Evolutionary conservation across 2,329 filamentous ascomycete species (phyloP), one percentile per base, ranked within the genome.

Genomic region (Cladosporium velox): DNA sequence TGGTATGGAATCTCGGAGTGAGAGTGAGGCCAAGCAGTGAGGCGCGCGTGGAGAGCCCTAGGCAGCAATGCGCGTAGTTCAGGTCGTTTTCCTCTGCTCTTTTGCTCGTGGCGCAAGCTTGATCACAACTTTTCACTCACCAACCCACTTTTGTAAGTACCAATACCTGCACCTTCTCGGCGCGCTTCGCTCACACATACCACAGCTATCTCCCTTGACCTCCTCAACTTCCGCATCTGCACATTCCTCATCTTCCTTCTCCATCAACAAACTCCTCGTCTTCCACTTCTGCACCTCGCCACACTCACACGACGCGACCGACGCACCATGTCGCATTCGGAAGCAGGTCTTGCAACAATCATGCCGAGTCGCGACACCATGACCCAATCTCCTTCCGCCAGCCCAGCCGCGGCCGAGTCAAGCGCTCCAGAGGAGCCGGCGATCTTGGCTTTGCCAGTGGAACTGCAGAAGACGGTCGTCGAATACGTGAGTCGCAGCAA

Each of bases 401-500:
- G 18, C 49, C 5, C 49, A 52, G 24, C 21, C 15, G 24, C 49
- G 3, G 11, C 11, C 49, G 14, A 52, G 21, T 11, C 8, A 5
- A 14, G n/a, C 21, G 49, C 49, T 26, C 14, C 49, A 52, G 49
- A 52, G 24, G 21, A 52, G 57, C 21, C 35, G 4, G 6, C 32
- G 6, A n/a, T 55, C 30, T 18, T 63, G 8, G 47, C 18, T 0
- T n/a, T 63, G 26, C 60, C 60, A 14, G 21, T 18, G 7, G 60
- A 63, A 15, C 14, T 63, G 28, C 60, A 63, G 8, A 63, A 34
- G 4, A 38, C n/a, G 26, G 30, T 55, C 7, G 18, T 63, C 18
- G 60, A 55, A 26, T 55, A 63, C 21, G 24, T 28, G 26, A 24
- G 47, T 8, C 14, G 3, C n/a, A 18, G 6, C 15, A 0, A 18